These are phyloP conservation scores for Vitellaria paradoxa DNA, from an alignment of 179 eudicot species.

Conservation along the genomic window DNA sequence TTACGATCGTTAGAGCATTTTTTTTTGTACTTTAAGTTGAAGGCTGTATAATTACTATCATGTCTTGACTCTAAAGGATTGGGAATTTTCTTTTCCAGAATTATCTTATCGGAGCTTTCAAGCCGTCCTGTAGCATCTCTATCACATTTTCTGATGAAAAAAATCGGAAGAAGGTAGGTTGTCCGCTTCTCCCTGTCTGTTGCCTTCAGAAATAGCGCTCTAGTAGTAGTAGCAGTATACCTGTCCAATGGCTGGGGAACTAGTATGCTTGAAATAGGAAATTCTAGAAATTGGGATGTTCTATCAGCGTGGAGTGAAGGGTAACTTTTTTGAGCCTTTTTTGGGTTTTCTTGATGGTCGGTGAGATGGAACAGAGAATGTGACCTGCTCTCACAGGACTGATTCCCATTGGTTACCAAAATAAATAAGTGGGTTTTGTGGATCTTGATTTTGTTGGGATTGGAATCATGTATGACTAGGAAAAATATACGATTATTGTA, in stretches of 20 bases:
- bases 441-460: background rate
- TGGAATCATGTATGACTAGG: background rate
- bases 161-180: slow-evolving; percentile 76
- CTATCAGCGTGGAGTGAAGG: background rate
- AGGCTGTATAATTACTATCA: background rate
- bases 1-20: background rate
- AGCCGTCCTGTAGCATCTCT: slow-evolving; percentile 79
- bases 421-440: background rate
- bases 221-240: background rate
- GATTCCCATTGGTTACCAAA: background rate
- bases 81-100: slow-evolving; percentile 40
- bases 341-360: background rate
- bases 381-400: background rate
- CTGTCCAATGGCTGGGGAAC: background rate
- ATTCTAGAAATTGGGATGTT: background rate
- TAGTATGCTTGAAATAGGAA: background rate
- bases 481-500: background rate
- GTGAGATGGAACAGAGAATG: background rate
- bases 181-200: background rate
- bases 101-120: slow-evolving; percentile 88
- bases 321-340: no score
- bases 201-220: background rate
- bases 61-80: background rate
- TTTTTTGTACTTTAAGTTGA: background rate
- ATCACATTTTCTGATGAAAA: slow-evolving; percentile 75